Conservation (phyloP, 306 rosid species). For the Vigna unguiculata region DNA sequence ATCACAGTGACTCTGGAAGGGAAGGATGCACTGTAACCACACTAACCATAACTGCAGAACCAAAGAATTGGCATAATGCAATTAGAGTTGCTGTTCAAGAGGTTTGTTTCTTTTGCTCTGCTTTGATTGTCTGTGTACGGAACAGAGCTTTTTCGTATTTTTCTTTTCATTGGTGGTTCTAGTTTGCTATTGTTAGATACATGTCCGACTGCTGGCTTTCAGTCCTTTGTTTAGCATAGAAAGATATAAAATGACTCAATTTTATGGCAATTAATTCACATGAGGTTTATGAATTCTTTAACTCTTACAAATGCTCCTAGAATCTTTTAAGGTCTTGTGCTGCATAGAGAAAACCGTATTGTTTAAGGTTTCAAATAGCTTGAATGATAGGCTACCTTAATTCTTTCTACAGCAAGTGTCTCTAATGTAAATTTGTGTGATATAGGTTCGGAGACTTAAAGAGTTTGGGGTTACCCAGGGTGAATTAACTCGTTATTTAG, state of each 20-base stretch:
- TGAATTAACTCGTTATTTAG: slow-evolving; percentile 96
- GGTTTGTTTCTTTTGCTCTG: slow-evolving; percentile 62
- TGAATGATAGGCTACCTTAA: slow-evolving; percentile 23
- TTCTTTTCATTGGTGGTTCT: slow-evolving; percentile 33
- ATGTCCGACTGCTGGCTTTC: slow-evolving; percentile 21
- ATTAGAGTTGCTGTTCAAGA: slow-evolving; percentile 97
- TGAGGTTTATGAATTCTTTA: slow-evolving; percentile 4
- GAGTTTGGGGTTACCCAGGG: slow-evolving; percentile 98
- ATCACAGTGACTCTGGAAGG: slow-evolving; percentile 99
- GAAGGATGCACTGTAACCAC: slow-evolving; percentile 99
- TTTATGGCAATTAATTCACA: slow-evolving; percentile 7
- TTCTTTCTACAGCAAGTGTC: slow-evolving; percentile 30
- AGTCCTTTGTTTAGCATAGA: slow-evolving; percentile 5
- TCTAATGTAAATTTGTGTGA: slow-evolving; percentile 38
- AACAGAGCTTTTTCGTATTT: slow-evolving; percentile 15
- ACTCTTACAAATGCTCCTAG: slow-evolving; percentile 1
- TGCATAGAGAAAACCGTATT: slow-evolving; percentile 9
- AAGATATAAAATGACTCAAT: slow-evolving; percentile 6
- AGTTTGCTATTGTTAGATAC: slow-evolving; percentile 21
- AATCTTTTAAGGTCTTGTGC: slow-evolving; percentile 25
- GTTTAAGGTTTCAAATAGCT: slow-evolving; percentile 31
- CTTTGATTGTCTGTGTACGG: slow-evolving; percentile 31
- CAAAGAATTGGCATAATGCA: slow-evolving; percentile 91
- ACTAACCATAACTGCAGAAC: slow-evolving; percentile 95
- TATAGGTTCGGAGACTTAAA: slow-evolving; percentile 95